Evolutionary conservation across 1,284 basidiomycete species (phyloP).

Genomic region (Moniliophthora roreri): DNA sequence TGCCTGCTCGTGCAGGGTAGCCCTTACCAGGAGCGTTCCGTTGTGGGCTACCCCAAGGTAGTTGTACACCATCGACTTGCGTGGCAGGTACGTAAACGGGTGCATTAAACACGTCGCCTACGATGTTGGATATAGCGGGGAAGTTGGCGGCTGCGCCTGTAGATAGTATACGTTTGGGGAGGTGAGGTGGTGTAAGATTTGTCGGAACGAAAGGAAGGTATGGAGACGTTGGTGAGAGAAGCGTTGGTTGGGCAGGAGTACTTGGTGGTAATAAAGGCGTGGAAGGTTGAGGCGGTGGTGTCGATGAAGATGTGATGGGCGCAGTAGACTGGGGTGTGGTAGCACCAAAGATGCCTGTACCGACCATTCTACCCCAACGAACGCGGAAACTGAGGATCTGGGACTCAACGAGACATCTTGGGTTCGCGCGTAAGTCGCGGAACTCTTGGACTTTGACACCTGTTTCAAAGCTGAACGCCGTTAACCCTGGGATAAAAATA

Average conservation of each 20-base stretch:
- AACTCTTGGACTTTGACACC: slow-evolving; percentile 84
- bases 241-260: slow-evolving; percentile 20
- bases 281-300: slow-evolving; percentile 13
- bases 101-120: slow-evolving; percentile 78
- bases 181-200: slow-evolving; percentile 45
- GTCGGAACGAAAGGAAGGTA: slow-evolving; percentile 77
- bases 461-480: slow-evolving; percentile 55
- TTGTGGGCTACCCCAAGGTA: slow-evolving; percentile 51
- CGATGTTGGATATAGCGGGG: slow-evolving; percentile 75
- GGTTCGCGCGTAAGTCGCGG: slow-evolving; percentile 81
- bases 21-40: slow-evolving; percentile 69
- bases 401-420: slow-evolving; percentile 76
- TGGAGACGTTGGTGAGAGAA: slow-evolving; percentile 42
- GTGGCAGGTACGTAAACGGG: slow-evolving; percentile 69
- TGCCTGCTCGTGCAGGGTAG: slow-evolving; percentile 63
- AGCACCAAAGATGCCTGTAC: slow-evolving; percentile 52
- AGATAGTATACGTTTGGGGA: slow-evolving; percentile 63
- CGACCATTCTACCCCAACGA: slow-evolving; percentile 71
- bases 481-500: background rate
- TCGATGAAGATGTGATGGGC: slow-evolving; percentile 18
- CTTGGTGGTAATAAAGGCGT: too few species aligned
- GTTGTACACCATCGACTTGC: slow-evolving; percentile 72
- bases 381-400: slow-evolving; percentile 77
- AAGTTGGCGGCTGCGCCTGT: slow-evolving; percentile 81
- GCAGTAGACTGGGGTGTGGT: slow-evolving; percentile 23